Evolutionary conservation across 495 filamentous ascomycete species (phyloP).

Genomic region (Chaetomium fimeti): DNA sequence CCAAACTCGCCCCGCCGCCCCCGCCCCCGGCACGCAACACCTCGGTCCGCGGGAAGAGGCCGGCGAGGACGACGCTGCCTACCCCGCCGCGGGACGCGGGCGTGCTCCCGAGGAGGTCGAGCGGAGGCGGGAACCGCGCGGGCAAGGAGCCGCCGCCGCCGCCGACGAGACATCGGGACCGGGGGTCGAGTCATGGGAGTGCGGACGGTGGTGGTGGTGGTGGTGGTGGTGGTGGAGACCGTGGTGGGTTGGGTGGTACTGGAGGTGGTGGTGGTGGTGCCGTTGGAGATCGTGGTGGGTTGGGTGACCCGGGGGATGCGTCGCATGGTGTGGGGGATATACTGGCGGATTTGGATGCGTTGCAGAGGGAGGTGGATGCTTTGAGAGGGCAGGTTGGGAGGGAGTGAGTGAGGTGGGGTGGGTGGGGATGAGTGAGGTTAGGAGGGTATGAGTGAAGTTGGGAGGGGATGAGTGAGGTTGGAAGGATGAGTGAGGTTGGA

Average conservation of each 20-base stretch:
- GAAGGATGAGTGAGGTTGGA: not conserved
- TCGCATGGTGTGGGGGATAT: constrained; percentile 51
- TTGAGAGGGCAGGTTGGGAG: constrained; percentile 57
- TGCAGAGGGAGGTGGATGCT: constrained; percentile 73
- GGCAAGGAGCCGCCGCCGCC: constrained; percentile 54
- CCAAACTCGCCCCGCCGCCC: constrained; percentile 43
- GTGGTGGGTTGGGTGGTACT: too few relatives aligned
- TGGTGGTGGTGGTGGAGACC: not conserved
- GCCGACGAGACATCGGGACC: constrained; percentile 55
- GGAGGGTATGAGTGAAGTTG: not conserved
- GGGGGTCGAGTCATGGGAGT: constrained; percentile 47
- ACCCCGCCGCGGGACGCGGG: not conserved
- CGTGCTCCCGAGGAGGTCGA: not conserved
- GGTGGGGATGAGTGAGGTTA: not conserved
- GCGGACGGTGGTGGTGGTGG: constrained; percentile 33
- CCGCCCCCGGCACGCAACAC: constrained; percentile 45
- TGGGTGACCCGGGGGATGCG: not conserved
- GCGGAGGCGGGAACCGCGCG: not conserved
- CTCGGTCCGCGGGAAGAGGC: constrained; percentile 41
- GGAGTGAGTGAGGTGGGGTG: too few relatives aligned
- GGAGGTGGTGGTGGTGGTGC: not conserved
- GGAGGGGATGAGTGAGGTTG: not conserved
- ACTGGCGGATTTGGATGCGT: constrained; percentile 62
- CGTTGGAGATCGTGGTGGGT: not conserved
- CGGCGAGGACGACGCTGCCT: constrained; percentile 12